Evolutionary conservation across 177 flowering plant species (phyloP), one percentile per base, ranked within the genome.

Genomic region (Tripterygium wilfordii): DNA sequence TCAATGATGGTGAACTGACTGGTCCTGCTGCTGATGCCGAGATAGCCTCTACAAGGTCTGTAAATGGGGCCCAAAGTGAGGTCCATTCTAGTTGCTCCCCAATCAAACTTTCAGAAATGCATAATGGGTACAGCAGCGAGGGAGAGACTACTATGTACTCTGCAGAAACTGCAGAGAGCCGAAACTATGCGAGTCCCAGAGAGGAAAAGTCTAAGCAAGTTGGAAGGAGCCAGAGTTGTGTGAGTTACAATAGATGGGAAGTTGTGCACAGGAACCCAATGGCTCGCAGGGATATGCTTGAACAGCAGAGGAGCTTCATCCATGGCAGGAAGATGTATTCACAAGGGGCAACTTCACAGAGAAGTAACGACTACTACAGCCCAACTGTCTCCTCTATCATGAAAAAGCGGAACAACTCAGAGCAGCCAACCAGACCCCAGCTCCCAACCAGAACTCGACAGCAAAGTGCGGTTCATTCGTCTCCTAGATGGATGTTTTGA

Each of bases 121-220:
- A 55, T 30, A 42, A 70, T 43, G 85, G 61, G 29, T 75, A 82
- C 48, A 71, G 84, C 70, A 89, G 97, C 36, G 97, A 89, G 22
- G 89, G 75, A 21, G 95, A 87, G 61, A 90, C 91, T n/a, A n/a
- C n/a, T 6, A 84, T 85, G 96, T 90, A 87, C 68, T 90, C 97
- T 2, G 97, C 96, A 6, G 95, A 88, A 61, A 87, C 97, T 9
- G 94, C 91, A 48, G 96, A 90, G 71, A 84, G 91, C 64, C 71
- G 95, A 36, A 90, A 90, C 62, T 82, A 78, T 47, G 58, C 83
- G 4, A 79, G 80, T 51, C 96, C 96, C 14, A 70, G 72, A 53
- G 85, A 73, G 40, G 79, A 62, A 26, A 74, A 60, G 65, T 72
- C 69, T 54, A 80, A 78, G 49, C 81, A 70, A 39, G 86, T 89